phyloP scores from a whole-genome alignment of 805 yeast genomes.

The Wickerhamiella lipophila region DNA sequence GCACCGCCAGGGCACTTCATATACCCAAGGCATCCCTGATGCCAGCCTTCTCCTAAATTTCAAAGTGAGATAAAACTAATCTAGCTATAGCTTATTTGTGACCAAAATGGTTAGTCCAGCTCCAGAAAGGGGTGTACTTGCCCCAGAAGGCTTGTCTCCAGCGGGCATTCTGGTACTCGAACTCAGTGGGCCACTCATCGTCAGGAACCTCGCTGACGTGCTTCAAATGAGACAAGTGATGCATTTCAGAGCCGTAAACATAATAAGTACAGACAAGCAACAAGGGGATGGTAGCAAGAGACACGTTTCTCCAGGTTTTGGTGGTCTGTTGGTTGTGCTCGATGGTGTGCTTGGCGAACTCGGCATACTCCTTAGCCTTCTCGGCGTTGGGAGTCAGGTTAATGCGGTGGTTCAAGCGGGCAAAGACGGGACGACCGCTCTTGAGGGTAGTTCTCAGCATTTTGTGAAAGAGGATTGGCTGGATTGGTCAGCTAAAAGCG shows the following conservation, averaged over 20 bases:
- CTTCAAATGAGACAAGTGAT: slow-evolving; percentile 77
- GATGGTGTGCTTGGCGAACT: slow-evolving; percentile 47
- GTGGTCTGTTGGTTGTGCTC: slow-evolving; percentile 74
- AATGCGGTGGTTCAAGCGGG: slow-evolving; percentile 23
- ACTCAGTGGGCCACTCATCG: slow-evolving; percentile 85
- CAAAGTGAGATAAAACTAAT: neutral
- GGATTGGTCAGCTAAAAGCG: slow-evolving; percentile 9
- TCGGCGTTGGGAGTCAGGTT: slow-evolving; percentile 33
- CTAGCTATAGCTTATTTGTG: neutral
- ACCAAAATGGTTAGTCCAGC: slow-evolving; percentile 63
- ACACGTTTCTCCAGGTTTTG: slow-evolving; percentile 72
- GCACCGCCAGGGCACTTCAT: no score
- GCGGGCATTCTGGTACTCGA: slow-evolving; percentile 87
- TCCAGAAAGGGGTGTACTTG: slow-evolving; percentile 94
- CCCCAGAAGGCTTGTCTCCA: slow-evolving; percentile 92
- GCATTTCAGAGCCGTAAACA: slow-evolving; percentile 68
- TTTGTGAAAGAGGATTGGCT: slow-evolving; percentile 1
- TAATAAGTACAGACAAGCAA: slow-evolving; percentile 63
- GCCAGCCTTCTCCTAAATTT: neutral
- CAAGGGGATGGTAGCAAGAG: slow-evolving; percentile 75
- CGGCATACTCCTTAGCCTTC: slow-evolving; percentile 60
- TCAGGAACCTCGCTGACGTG: slow-evolving; percentile 45
- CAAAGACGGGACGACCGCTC: slow-evolving; percentile 13
- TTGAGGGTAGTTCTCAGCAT: slow-evolving; percentile 7
- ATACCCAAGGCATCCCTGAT: no score